Evolutionary conservation across 331 rosid species (phyloP), one percentile per base, ranked within the genome.

Genomic region (Arachis monticola): DNA sequence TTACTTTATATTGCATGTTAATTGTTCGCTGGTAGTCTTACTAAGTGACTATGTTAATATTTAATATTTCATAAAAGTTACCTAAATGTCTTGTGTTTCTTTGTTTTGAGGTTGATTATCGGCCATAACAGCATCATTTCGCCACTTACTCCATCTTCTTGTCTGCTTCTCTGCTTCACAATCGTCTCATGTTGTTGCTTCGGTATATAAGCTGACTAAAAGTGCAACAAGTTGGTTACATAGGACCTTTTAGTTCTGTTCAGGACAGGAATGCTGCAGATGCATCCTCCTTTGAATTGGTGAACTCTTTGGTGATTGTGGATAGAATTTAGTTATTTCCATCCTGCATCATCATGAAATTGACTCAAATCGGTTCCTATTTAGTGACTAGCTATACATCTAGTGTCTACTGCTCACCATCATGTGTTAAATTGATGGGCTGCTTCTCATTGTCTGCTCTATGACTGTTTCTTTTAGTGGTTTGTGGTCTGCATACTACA

Each of bases 21-120:
- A 8, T 72, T 82, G 73, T 83, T 81, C 72, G 46, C 50, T 45
- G 45, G n/a, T 60, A 41, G 41, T 79, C 78, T 57, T 74, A 63
- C 71, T 75, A 47, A 60, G 60, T 47, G 41, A 52, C 35, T 83
- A 63, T 71, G 81, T 70, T 81, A 45, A 35, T 50, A 32, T 77
- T 38, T 74, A 83, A 63, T 41, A 79, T 84, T 80, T 77, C 81
- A 71, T 75, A 71, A 53, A 83, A 69, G 55, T 48, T 71, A 82
- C 81, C 92, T 89, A 72, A 89, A 82, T 67, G 41, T 60, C 87
- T 82, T 70, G 70, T 78, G 72, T 86, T 82, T 89, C 87, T 88
- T 68, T 81, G 81, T 83, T 83, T 85, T 86, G 97, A 92, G 88
- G 96, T 85, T 83, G 83, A 74, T 82, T 78, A 80, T 78, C 75